Percentiles rank a stretch among this genome's conserved stretches.
phyloP scores from a whole-genome alignment of 768 basidiomycete genomes.

The Tricholoma matsutake region DNA sequence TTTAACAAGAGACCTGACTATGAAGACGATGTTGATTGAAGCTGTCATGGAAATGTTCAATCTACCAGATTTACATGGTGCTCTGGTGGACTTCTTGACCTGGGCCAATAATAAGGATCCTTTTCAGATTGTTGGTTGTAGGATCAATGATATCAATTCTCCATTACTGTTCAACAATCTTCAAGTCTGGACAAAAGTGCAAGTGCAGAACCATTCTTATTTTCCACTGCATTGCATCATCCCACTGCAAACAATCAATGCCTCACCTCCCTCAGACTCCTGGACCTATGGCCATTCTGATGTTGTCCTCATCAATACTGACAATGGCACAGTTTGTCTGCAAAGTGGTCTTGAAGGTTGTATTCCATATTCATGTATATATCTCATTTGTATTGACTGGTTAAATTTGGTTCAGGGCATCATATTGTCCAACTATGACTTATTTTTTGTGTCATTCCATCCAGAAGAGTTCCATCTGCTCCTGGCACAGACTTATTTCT shows the following conservation, averaged over 20 bases:
- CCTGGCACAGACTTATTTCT: conserved; percentile 1
- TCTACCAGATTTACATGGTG: not conserved
- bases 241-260: not conserved
- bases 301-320: not conserved
- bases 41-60: not conserved
- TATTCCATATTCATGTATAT: not conserved
- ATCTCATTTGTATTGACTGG: not conserved
- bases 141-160: not conserved
- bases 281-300: not conserved
- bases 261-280: not conserved
- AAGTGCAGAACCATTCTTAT: not conserved
- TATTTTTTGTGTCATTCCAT: not conserved
- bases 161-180: not conserved
- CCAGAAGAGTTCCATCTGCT: not conserved
- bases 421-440: not conserved
- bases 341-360: not conserved
- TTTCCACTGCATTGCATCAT: not conserved
- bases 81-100: not conserved
- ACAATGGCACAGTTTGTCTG: not conserved
- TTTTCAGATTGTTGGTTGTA: not conserved
- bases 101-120: not conserved
- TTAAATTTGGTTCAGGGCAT: conserved; percentile 3
- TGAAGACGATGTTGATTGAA: not conserved
- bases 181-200: conserved; percentile 2
- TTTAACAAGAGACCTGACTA: not conserved